Conservation (phyloP, 345 rosid genomes). For the Brassica rapa region DNA sequence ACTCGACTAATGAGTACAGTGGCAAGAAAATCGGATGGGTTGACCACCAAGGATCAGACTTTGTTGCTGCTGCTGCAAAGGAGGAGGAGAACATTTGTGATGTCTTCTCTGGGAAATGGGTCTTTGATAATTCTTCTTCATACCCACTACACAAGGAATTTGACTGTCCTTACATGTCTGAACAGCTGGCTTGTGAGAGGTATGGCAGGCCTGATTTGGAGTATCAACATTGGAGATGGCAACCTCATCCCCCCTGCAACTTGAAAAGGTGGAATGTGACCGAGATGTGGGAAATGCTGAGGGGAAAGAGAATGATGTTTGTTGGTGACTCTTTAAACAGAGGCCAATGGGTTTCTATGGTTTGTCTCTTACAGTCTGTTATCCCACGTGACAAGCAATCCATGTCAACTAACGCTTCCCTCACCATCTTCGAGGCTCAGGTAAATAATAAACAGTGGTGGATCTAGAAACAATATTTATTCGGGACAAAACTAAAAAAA, state of each 20-base stretch:
- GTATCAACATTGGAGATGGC: slow-evolving; percentile 95
- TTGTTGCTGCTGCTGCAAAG: not conserved
- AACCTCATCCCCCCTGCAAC: slow-evolving; percentile 76
- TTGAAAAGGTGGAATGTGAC: slow-evolving; percentile 87
- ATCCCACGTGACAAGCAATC: slow-evolving; percentile 73
- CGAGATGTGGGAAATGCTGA: slow-evolving; percentile 96
- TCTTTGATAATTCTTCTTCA: slow-evolving; percentile 61
- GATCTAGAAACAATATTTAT: too few relatives aligned
- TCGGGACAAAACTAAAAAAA: too few relatives aligned
- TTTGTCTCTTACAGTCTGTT: slow-evolving; percentile 82
- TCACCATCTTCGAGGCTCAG: slow-evolving; percentile 92
- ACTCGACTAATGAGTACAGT: slow-evolving; percentile 63
- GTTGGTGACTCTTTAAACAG: slow-evolving; percentile 94
- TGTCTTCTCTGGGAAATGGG: slow-evolving; percentile 88
- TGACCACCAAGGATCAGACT: slow-evolving; percentile 38
- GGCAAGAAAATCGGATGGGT: slow-evolving; percentile 67
- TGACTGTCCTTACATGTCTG: slow-evolving; percentile 93
- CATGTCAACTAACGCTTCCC: slow-evolving; percentile 83
- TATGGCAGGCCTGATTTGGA: slow-evolving; percentile 86
- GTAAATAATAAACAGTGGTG: slow-evolving; percentile 17
- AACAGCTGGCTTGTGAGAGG: slow-evolving; percentile 91
- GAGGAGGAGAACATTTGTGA: slow-evolving; percentile 57
- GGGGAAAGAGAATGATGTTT: slow-evolving; percentile 91
- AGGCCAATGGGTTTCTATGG: slow-evolving; percentile 99
- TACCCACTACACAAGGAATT: slow-evolving; percentile 80